These are phyloP conservation scores for Hericium coralloides DNA, from an alignment of 768 basidiomycete species.

Conservation along the genomic window DNA sequence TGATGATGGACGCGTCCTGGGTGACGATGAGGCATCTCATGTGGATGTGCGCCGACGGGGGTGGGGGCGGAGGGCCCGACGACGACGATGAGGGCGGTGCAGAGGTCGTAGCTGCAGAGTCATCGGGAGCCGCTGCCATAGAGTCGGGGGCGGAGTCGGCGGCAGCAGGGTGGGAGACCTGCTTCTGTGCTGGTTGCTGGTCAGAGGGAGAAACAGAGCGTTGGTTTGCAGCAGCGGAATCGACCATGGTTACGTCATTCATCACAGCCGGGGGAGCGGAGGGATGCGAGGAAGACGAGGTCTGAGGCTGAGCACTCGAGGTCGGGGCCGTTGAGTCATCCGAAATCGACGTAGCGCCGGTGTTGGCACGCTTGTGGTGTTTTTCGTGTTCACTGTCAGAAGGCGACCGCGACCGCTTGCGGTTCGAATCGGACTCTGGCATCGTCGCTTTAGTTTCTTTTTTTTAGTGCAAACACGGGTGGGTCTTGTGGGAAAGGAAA, in stretches of 20 bases:
- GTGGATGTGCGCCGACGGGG: conserved; percentile 80
- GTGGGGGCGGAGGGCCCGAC: conserved; percentile 23
- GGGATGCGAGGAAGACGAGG: conserved; percentile 25
- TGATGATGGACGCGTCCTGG: conserved; percentile 98
- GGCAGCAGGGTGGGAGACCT: conserved; percentile 27
- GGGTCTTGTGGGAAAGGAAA: conserved; percentile 21
- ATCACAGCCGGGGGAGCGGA: conserved; percentile 23
- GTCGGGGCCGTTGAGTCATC: conserved; percentile 23
- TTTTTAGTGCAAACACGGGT: conserved; percentile 33
- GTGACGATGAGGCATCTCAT: conserved; percentile 99
- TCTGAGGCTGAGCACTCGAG: conserved; percentile 37
- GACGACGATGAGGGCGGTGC: conserved; percentile 45
- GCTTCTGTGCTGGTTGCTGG: conserved; percentile 38
- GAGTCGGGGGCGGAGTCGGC: conserved; percentile 22
- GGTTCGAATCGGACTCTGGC: conserved; percentile 80
- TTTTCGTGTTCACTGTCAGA: conserved; percentile 76
- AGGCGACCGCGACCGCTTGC: conserved; percentile 82
- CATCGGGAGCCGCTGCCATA: conserved; percentile 19
- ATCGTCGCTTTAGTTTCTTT: conserved; percentile 40
- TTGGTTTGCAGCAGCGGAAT: conserved; percentile 28
- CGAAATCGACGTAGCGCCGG: conserved; percentile 54
- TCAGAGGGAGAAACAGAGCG: conserved; percentile 37
- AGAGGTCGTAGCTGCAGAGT: conserved; percentile 35
- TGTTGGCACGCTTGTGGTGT: conserved; percentile 77
- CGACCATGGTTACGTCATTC: conserved; percentile 61